Conservation (phyloP, 768 basidiomycete species). For the Amanita muscaria region DNA sequence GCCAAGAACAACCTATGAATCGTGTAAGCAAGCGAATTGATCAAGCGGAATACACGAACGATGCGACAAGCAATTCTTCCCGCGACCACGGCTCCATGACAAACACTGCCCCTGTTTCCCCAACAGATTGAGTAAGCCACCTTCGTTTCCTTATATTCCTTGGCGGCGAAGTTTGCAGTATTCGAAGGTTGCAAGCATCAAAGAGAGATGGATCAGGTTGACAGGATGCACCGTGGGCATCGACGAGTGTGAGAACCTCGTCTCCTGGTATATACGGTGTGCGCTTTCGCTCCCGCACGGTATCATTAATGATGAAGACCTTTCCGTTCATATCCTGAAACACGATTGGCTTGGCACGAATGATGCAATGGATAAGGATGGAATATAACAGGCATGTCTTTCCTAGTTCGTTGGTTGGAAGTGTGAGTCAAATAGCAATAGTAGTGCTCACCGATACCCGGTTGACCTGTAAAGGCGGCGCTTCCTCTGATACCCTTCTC, state of each 20-base stretch:
- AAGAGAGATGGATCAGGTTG: not conserved
- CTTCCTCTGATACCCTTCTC: not conserved
- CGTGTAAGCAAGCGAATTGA: not conserved
- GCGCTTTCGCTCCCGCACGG: not conserved
- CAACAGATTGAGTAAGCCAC: not conserved
- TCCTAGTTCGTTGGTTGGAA: no score
- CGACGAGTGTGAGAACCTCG: not conserved
- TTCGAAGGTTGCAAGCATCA: not conserved
- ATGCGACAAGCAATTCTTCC: no score
- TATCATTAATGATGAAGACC: not conserved
- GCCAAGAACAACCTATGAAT: no score
- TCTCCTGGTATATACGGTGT: not conserved
- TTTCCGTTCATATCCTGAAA: conserved; percentile 1
- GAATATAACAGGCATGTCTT: no score
- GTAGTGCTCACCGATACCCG: conserved; percentile 6
- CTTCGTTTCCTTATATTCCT: not conserved
- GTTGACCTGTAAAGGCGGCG: conserved; percentile 2
- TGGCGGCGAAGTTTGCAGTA: conserved; percentile 1
- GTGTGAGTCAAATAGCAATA: no score
- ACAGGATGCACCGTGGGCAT: not conserved
- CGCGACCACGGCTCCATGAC: no score
- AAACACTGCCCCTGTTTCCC: no score
- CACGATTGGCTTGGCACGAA: no score
- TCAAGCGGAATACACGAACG: not conserved
- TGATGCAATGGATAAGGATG: no score